Conservation (phyloP, 768 basidiomycete genomes). For the Paxillus rubicundulus region DNA sequence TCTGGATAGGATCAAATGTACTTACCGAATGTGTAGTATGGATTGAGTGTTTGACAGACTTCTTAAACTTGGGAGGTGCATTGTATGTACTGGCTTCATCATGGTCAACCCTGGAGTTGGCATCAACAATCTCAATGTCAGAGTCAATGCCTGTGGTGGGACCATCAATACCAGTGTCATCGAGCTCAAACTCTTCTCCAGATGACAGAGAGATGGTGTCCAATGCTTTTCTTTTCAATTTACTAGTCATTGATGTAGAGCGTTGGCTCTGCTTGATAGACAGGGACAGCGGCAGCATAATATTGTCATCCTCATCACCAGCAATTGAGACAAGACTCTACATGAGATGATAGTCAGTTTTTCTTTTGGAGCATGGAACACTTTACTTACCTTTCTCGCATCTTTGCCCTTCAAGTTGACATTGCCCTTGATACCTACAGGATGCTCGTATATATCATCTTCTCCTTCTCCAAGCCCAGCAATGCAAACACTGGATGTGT, state of each 20-base stretch:
- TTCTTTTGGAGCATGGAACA: background rate
- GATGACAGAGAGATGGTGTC: background rate
- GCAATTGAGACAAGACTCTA: background rate
- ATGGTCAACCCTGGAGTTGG: no score
- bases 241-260: background rate
- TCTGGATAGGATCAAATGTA: no score
- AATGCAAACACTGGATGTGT: background rate
- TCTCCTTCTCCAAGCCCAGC: background rate
- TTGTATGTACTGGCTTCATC: no score
- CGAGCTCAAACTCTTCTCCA: background rate
- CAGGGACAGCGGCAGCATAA: background rate
- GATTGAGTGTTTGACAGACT: slow-evolving; percentile 68
- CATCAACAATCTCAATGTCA: no score
- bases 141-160: background rate
- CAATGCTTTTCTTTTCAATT: background rate
- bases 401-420: background rate
- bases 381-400: background rate
- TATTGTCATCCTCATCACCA: background rate
- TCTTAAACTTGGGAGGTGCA: slow-evolving; percentile 30
- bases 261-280: background rate
- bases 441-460: background rate
- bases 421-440: background rate
- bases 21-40: no score
- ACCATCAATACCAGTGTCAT: background rate
- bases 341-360: background rate